A percentile compares a stretch with the other conserved stretches of the same genome.
phyloP scores from a whole-genome alignment of 1,284 basidiomycete genomes.

The Papiliotrema flavescens region DNA sequence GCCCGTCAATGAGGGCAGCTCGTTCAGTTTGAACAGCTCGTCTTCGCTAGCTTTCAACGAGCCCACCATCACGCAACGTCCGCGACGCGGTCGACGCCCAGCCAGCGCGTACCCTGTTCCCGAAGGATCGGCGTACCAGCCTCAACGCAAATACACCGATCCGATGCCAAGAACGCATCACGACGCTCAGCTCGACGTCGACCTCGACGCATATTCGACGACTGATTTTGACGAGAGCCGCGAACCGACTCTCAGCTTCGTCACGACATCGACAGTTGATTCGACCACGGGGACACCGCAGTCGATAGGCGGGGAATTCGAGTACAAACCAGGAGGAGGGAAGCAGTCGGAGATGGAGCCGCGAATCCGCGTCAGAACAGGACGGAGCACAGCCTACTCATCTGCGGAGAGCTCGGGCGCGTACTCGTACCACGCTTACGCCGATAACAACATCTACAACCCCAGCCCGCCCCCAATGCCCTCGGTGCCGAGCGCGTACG shows the following conservation, averaged over 20 bases:
- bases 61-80: slow-evolving; percentile 17
- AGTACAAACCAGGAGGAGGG: slow-evolving; percentile 19
- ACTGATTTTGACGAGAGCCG: slow-evolving; percentile 30
- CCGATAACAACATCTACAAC: slow-evolving; percentile 23
- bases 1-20: slow-evolving; percentile 18
- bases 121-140: slow-evolving; percentile 15
- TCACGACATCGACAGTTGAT: slow-evolving; percentile 42
- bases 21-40: background rate
- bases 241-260: slow-evolving; percentile 44
- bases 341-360: slow-evolving; percentile 28
- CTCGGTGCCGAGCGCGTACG: slow-evolving; percentile 13
- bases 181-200: slow-evolving; percentile 35
- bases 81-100: slow-evolving; percentile 26
- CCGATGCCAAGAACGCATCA: slow-evolving; percentile 23
- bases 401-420: no score
- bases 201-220: slow-evolving; percentile 40
- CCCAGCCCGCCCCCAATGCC: slow-evolving; percentile 38
- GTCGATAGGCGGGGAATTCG: slow-evolving; percentile 29
- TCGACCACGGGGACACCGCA: slow-evolving; percentile 40
- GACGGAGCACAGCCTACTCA: no score
- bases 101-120: slow-evolving; percentile 29
- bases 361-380: slow-evolving; percentile 30
- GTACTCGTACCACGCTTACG: slow-evolving; percentile 38
- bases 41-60: slow-evolving; percentile 23
- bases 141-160: slow-evolving; percentile 41